These are phyloP conservation scores for Aspergillus fructus DNA, from an alignment of 2,329 filamentous ascomycete species.

Conservation along the genomic window DNA sequence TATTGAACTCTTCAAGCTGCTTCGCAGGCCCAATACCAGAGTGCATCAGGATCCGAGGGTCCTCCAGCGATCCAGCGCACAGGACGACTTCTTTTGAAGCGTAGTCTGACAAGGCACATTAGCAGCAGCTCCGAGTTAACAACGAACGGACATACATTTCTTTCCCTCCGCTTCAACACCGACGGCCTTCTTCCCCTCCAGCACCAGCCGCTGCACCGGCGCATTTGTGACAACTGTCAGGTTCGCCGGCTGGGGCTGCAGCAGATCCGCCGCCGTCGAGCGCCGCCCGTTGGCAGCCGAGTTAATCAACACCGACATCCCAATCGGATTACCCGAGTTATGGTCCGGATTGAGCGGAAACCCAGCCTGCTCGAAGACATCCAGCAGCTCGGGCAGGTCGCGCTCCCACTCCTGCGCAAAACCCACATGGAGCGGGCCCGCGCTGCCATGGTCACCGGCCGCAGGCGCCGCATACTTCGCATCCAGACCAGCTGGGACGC, in stretches of 20 bases:
- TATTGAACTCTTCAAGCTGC: conserved; percentile 43
- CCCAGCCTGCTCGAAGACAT: conserved; percentile 51
- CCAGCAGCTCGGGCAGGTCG: conserved; percentile 47
- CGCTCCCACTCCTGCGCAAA: conserved; percentile 52
- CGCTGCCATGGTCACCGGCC: conserved; percentile 48
- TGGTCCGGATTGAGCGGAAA: conserved; percentile 54
- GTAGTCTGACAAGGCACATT: conserved; percentile 20
- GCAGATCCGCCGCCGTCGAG: conserved; percentile 53
- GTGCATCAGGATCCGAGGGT: conserved; percentile 46
- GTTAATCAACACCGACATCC: conserved; percentile 53
- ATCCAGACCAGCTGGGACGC: conserved; percentile 38
- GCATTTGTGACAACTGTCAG: conserved; percentile 53
- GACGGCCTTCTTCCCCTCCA: conserved; percentile 47
- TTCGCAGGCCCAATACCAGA: conserved; percentile 49
- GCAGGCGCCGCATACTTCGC: conserved; percentile 51
- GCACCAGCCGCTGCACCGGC: conserved; percentile 49
- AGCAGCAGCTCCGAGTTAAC: no score
- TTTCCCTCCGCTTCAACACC: conserved; percentile 47
- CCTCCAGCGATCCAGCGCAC: conserved; percentile 40
- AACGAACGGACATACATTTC: conserved; percentile 39
- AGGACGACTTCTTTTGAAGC: conserved; percentile 43
- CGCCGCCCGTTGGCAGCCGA: conserved; percentile 51
- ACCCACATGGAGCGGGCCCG: conserved; percentile 50
- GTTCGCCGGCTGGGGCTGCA: conserved; percentile 49
- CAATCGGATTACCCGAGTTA: conserved; percentile 60